Base-by-base conservation (phyloP, 1,284 basidiomycete genomes). In the Boletellus deceptivus region DNA sequence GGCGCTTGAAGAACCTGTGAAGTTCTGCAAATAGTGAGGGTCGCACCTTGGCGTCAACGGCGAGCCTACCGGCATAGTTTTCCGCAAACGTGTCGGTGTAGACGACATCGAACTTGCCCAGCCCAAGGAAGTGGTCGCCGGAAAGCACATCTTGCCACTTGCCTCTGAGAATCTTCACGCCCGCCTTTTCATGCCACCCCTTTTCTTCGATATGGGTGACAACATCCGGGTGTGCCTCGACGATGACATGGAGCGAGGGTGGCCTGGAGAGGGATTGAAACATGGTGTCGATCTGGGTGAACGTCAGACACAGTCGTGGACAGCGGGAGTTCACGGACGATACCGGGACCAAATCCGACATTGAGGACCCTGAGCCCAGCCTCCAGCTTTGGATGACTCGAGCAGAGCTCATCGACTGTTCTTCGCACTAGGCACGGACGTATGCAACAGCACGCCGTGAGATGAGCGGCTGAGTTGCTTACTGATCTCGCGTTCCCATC, bases 21-120 rank as follows among this genome's bases (percentile, higher is more conserved):
- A 98, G 76, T 55, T 90, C 89, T 79, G 66, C 53, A 47, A 43
- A 52, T 48, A 37, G 39, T 47, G 13, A 50, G 36, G 25, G 22
- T 31, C 22, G 24, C 7, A 24, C 14, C 9, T 43, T 22, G 17
- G 17, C 9, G 8, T n/a, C 6, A 33, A 17, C 9, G 14, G 17
- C 3, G 16, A 20, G 55, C 75, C 53, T 52, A 85, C 86, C 83
- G 54, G 76, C 69, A 62, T 97, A 98, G 47, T 89, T 82, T 67
- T 98, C 93, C 0, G 90, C 88, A 70, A 97, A 97, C 0, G 94
- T 94, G 67, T 98, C 96, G n/a, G 91, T 94, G 68, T 97, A 98
- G 35, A 98, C 71, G 10, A 89, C 82, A 62, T 98, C 94, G 62
- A 96, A 98, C 0, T 85, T 88, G 25, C 86, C 83, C 18, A 78